Evolutionary conservation across 2,329 filamentous ascomycete genomes (phyloP), one percentile per base, ranked within the genome.

Genomic region (Gremmenia infestans): DNA sequence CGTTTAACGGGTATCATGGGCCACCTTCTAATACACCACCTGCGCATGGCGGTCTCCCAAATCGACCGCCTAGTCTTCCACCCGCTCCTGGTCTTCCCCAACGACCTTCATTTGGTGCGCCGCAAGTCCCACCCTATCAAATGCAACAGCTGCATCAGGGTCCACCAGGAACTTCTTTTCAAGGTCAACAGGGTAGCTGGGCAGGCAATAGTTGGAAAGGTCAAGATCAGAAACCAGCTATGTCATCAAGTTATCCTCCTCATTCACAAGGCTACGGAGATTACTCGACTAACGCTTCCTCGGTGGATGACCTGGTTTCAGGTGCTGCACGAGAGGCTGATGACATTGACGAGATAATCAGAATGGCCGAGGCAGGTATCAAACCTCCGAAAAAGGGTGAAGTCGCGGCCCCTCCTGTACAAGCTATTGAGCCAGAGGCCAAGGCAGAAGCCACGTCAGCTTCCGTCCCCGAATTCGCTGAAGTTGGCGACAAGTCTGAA

Each of bases 281-380:
- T 58, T 66, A 67, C 61, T 55, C 68, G 60, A 64, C 68, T 70
- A 73, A 68, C 59, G 71, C 74, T 36, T 74, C 76, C 47, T 73
- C 76, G 12, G 73, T 76, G 53, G 77, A 80, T 64, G 76, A 80
- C 62, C 71, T 78, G 46, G 72, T 76, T 51, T 70, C 77, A 48
- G 73, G 74, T 48, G 75, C 73, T 28, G 70, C 72, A 6, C 68
- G 74, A 55, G 73, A 73, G 39, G 78, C 78, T 53, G 83, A 86
- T 66, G 81, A 86, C 59, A 86, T 87, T 65, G 83, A 87, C 67
- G 77, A 83, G 66, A 71, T 86, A 62, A 86, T 86, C 62, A 79
- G 83, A 50, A 81, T 82, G 76, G 83, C 82, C 2, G 82, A 86
- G 69, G 80, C 81, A 6, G 81, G 82, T 48, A 81, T 83, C 63